Evolutionary conservation across 2,329 filamentous ascomycete genomes (phyloP).

Genomic region (Hypoxylon sp.): DNA sequence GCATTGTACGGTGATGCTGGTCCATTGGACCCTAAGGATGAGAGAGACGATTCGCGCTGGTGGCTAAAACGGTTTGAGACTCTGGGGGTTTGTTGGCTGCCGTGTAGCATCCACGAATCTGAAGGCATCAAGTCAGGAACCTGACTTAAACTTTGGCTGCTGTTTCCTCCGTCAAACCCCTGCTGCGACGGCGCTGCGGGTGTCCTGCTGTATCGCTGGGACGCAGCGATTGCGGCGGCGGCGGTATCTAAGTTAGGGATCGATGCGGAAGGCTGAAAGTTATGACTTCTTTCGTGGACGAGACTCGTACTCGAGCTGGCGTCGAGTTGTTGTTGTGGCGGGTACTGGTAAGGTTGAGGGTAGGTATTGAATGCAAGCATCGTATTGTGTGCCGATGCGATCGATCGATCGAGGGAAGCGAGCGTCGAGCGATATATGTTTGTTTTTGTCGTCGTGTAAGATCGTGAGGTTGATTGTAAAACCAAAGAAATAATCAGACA

Average conservation of each 20-base stretch:
- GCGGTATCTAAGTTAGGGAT: constrained; percentile 53
- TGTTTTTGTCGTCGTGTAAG: constrained; percentile 3
- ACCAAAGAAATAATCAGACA: constrained; percentile 20
- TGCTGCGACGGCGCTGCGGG: constrained; percentile 35
- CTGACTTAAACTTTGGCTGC: constrained; percentile 45
- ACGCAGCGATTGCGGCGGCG: constrained; percentile 47
- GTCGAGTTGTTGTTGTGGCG: constrained; percentile 31
- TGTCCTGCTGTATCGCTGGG: constrained; percentile 44
- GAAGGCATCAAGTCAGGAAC: constrained; percentile 51
- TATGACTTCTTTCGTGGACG: constrained; percentile 45
- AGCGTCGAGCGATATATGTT: constrained; percentile 20
- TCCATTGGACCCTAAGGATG: constrained; percentile 70
- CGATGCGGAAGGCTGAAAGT: constrained; percentile 36
- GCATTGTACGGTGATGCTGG: constrained; percentile 69
- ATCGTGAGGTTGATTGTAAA: constrained; percentile 15
- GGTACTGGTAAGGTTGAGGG: constrained; percentile 43
- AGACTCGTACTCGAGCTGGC: constrained; percentile 45
- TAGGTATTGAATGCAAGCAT: constrained; percentile 50
- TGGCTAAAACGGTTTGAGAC: constrained; percentile 57
- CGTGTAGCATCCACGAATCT: constrained; percentile 48
- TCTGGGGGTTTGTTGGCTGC: constrained; percentile 47
- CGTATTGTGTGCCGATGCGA: constrained; percentile 45
- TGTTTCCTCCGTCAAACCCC: constrained; percentile 35
- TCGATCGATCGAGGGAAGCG: constrained; percentile 11
- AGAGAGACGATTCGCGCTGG: constrained; percentile 71